phyloP scores from a whole-genome alignment of 345 rosid genomes.

The Heritiera littoralis region DNA sequence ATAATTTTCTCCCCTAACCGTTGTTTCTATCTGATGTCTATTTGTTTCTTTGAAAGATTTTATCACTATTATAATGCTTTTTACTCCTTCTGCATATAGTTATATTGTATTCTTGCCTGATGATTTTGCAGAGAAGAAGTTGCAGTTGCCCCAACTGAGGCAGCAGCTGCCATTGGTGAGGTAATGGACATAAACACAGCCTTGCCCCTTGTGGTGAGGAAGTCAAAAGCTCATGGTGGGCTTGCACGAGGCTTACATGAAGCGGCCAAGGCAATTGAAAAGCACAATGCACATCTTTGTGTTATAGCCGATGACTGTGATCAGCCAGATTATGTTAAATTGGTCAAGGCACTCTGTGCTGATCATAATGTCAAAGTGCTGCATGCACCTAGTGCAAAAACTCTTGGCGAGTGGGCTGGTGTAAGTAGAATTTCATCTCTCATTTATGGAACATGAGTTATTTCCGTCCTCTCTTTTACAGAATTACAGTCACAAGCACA shows the following conservation, averaged over 20 bases:
- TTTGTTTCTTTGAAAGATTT: neutral
- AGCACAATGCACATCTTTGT: conserved; percentile 68
- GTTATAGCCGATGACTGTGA: conserved; percentile 80
- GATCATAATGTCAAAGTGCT: conserved; percentile 65
- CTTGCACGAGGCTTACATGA: conserved; percentile 69
- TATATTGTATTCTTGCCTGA: neutral
- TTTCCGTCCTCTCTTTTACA: neutral
- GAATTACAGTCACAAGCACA: neutral
- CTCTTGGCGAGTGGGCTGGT: conserved; percentile 90
- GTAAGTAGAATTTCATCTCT: conserved; percentile 41
- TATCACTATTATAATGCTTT: neutral
- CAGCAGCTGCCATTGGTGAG: conserved; percentile 37
- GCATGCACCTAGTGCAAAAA: conserved; percentile 65
- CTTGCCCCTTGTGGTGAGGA: conserved; percentile 61
- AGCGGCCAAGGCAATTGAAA: conserved; percentile 73
- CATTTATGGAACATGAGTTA: neutral
- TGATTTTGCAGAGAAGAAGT: conserved; percentile 59
- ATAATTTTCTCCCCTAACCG: neutral
- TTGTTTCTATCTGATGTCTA: neutral
- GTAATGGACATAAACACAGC: conserved; percentile 77
- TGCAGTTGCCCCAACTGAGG: conserved; percentile 44
- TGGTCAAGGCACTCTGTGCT: conserved; percentile 69
- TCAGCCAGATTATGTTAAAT: conserved; percentile 69
- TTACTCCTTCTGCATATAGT: neutral
- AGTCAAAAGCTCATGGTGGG: conserved; percentile 70